phyloP scores from a whole-genome alignment of 2,329 filamentous ascomycete genomes.

The Alternaria alternata region DNA sequence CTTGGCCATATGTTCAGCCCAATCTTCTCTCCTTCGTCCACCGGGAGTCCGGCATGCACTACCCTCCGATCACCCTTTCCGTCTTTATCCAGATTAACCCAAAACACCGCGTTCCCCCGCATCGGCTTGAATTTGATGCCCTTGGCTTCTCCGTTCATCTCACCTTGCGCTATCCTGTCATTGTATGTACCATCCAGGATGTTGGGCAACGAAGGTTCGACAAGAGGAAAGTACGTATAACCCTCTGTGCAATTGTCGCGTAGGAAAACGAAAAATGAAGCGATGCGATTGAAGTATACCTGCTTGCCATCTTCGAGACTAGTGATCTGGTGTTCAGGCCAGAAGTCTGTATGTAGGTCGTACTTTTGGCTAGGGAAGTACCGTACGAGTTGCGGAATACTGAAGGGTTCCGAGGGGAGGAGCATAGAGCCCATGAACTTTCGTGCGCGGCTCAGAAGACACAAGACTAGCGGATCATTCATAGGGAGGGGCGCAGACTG shows the following conservation, averaged over 20 bases:
- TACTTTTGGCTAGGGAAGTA: conserved; percentile 34
- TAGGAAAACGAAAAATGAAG: conserved; percentile 37
- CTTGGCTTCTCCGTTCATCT: conserved; percentile 15
- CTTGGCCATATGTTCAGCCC: conserved; percentile 67
- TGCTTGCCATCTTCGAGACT: conserved; percentile 19
- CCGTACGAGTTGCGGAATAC: conserved; percentile 34
- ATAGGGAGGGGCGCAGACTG: conserved; percentile 31
- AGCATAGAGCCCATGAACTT: conserved; percentile 36
- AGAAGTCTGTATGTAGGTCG: conserved; percentile 39
- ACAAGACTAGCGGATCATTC: conserved; percentile 29
- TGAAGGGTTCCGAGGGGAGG: conserved; percentile 31
- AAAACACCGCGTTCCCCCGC: conserved; percentile 65
- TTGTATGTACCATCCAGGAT: conserved; percentile 16
- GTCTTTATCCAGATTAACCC: conserved; percentile 65
- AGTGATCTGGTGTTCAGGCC: conserved; percentile 31
- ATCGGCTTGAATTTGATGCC: conserved; percentile 63
- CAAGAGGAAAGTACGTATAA: conserved; percentile 34
- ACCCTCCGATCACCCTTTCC: conserved; percentile 44
- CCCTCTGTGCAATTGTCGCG: conserved; percentile 34
- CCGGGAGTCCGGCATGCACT: conserved; percentile 66
- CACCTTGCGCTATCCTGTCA: conserved; percentile 28
- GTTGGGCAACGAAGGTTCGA: conserved; percentile 17
- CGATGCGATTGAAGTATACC: conserved; percentile 31
- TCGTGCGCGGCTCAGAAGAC: conserved; percentile 34
- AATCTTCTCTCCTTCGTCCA: conserved; percentile 63